These are phyloP conservation scores for Cryptosporidium ryanae DNA, from an alignment of 169 alveolate species.

Conservation along the genomic window DNA sequence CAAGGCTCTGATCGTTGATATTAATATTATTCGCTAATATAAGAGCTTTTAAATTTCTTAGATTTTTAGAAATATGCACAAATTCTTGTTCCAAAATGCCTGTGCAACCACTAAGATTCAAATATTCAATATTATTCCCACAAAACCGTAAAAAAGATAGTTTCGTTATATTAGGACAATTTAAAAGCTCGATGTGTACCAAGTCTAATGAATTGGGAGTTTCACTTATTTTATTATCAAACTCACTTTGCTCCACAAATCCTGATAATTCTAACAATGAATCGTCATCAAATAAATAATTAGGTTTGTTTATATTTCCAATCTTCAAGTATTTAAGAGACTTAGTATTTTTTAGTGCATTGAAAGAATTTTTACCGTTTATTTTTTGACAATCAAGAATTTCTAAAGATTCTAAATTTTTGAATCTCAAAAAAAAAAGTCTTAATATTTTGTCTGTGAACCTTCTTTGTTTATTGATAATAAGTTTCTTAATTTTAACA, in stretches of 20 bases:
- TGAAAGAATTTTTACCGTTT: constrained; percentile 11
- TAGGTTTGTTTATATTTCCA: constrained; percentile 21
- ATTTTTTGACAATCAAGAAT: constrained; percentile 40
- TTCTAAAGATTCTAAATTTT: constrained; percentile 36
- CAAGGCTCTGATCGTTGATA: constrained; percentile 3
- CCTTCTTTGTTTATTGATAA: background rate
- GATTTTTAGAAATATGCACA: background rate
- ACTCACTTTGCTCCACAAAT: background rate
- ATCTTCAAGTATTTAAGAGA: constrained; percentile 34
- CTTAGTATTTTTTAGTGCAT: background rate
- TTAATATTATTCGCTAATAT: background rate
- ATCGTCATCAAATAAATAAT: constrained; percentile 5
- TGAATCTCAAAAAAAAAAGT: constrained; percentile 25
- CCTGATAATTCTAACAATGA: constrained; percentile 16
- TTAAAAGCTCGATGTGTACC: constrained; percentile 15
- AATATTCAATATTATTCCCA: constrained; percentile 32
- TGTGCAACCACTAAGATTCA: constrained; percentile 40
- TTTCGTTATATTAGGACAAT: constrained; percentile 18
- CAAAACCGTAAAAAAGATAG: constrained; percentile 5
- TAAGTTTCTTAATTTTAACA: background rate
- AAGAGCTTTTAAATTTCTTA: constrained; percentile 23
- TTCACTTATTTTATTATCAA: background rate
- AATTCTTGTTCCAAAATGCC: constrained; percentile 24
- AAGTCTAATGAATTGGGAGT: background rate
- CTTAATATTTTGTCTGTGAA: constrained; percentile 11